Percentiles rank a stretch among this genome's conserved stretches.
phyloP scores from a whole-genome alignment of 768 basidiomycete genomes.

The Tubosaeta sp. region DNA sequence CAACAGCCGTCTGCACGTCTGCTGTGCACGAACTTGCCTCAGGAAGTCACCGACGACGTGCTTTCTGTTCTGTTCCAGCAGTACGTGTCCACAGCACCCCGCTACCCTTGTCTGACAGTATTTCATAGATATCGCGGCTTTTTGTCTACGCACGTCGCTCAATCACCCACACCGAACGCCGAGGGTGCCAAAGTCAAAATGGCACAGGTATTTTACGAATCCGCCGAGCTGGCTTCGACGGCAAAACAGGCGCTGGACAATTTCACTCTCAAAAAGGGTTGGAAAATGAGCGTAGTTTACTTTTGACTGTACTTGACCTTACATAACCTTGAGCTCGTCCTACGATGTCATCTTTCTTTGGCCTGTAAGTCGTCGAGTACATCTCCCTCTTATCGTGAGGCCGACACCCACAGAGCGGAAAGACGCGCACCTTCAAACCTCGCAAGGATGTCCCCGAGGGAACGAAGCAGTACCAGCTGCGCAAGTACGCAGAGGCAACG shows the following conservation, averaged over 20 bases:
- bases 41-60: conserved; percentile 85
- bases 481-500: conserved; percentile 97
- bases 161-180: conserved; percentile 64
- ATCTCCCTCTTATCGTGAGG: conserved; percentile 6
- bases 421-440: conserved; percentile 94
- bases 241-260: conserved; percentile 84
- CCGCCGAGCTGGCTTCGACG: conserved; percentile 63
- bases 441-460: conserved; percentile 93
- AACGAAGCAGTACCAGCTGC: conserved; percentile 95
- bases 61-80: conserved; percentile 88
- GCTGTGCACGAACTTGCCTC: conserved; percentile 81
- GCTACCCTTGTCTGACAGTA: neutral
- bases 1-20: conserved; percentile 60
- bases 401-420: conserved; percentile 52
- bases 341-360: conserved; percentile 83
- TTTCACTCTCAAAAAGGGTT: conserved; percentile 82
- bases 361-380: conserved; percentile 53
- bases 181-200: conserved; percentile 68
- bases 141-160: conserved; percentile 63
- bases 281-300: conserved; percentile 77
- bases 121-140: conserved; percentile 76
- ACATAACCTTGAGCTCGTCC: conserved; percentile 5
- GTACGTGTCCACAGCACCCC: conserved; percentile 45
- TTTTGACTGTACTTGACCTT: conserved; percentile 37
- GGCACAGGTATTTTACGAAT: conserved; percentile 77